Percentiles rank a stretch among this genome's conserved stretches.
Evolutionary conservation across 768 basidiomycete genomes (phyloP).

Genomic region (Trametes sanguinea): DNA sequence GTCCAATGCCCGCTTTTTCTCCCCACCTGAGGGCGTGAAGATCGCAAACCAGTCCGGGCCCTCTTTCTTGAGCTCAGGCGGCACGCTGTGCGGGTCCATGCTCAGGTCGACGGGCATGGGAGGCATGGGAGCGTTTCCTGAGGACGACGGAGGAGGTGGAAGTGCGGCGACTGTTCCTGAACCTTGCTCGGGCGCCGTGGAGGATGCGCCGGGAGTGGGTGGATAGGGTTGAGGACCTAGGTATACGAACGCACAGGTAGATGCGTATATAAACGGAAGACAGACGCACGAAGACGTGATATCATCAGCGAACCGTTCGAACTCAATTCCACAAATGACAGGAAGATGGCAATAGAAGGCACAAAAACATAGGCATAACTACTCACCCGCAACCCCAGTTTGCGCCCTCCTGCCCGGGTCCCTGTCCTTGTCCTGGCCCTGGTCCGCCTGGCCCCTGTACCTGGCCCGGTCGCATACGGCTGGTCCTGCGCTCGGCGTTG

Average conservation of each 20-base stretch:
- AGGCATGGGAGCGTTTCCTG: conserved; percentile 5
- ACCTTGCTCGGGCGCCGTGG: conserved; percentile 31
- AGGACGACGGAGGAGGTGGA: conserved; percentile 15
- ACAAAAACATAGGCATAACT: not conserved
- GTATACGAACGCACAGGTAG: not conserved
- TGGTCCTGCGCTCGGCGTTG: conserved; percentile 25
- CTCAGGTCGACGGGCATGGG: conserved; percentile 25
- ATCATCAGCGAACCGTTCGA: not conserved
- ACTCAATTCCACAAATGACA: not conserved
- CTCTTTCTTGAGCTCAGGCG: conserved; percentile 66
- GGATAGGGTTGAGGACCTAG: conserved; percentile 25
- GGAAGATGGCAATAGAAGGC: not conserved
- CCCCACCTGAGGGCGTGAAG: conserved; percentile 57
- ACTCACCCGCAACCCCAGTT: conserved; percentile 24
- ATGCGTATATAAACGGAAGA: not conserved
- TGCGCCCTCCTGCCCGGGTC: conserved; percentile 20
- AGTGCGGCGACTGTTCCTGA: conserved; percentile 24
- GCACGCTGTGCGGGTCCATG: conserved; percentile 45
- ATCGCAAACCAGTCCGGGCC: conserved; percentile 88
- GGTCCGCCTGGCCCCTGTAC: conserved; percentile 19
- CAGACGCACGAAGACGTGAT: not conserved
- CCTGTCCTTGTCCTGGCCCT: conserved; percentile 6
- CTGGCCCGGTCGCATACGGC: conserved; percentile 19
- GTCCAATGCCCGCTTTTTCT: conserved; percentile 67
- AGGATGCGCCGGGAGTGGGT: conserved; percentile 33